Evolutionary conservation across 345 rosid genomes (phyloP).

Genomic region (Trapa bicornis): DNA sequence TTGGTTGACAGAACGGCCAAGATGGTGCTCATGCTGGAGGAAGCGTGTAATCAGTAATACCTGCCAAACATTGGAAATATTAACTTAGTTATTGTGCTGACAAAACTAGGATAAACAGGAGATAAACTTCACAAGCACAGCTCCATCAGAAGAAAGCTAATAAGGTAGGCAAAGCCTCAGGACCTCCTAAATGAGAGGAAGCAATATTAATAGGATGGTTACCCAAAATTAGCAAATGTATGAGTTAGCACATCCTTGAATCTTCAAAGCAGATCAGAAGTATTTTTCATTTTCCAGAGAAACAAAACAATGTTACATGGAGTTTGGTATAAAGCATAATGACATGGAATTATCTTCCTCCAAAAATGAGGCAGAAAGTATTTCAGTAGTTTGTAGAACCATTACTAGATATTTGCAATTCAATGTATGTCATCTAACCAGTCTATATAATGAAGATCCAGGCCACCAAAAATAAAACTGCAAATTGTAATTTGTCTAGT

Average conservation of each 20-base stretch:
- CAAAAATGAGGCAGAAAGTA: not conserved
- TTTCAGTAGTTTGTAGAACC: too few relatives aligned
- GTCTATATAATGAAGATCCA: too few relatives aligned
- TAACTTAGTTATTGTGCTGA: not conserved
- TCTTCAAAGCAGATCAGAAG: not conserved
- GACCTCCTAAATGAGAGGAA: not conserved
- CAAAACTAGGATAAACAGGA: not conserved
- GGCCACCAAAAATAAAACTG: too few relatives aligned
- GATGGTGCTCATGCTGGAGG: conserved; percentile 92
- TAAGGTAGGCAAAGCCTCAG: not conserved
- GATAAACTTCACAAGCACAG: not conserved
- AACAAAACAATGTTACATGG: not conserved
- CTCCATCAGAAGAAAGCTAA: not conserved
- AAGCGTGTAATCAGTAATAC: conserved; percentile 76
- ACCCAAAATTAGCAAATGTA: not conserved
- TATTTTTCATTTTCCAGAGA: not conserved
- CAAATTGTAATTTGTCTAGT: too few relatives aligned
- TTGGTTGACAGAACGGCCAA: conserved; percentile 75
- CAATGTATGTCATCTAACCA: too few relatives aligned
- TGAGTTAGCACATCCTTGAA: not conserved
- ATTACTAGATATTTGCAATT: too few relatives aligned
- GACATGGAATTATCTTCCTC: not conserved
- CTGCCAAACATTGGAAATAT: conserved; percentile 25
- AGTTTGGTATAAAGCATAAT: not conserved
- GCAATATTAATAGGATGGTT: not conserved